Evolutionary conservation across 2,329 filamentous ascomycete species (phyloP), one percentile per base, ranked within the genome.

Genomic region (Monosporascus ibericus): DNA sequence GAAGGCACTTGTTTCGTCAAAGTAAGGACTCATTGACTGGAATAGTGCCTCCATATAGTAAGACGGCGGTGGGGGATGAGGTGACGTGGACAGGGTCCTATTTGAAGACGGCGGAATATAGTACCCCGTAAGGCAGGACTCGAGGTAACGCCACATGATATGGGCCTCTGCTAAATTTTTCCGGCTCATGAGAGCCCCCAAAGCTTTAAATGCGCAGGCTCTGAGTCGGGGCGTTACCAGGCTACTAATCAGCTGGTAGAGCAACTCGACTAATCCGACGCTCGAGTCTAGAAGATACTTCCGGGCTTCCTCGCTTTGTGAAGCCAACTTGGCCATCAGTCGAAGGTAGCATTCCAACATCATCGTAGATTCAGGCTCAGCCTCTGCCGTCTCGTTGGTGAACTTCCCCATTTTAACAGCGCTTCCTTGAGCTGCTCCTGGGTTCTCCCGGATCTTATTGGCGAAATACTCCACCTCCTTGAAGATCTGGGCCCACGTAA

Each of bases 321-420:
- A 78, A 56, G 87, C 86, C 9, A 99, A 75, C 68, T 95, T 90
- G 3, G 90, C 84, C 61, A 96, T 88, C 5, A 99, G 79, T 30
- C 92, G 85, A 49, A 99, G 77, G 67, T 97, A 97, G 61, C 90
- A 92, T 65, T 96, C 91, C 27, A 99, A 78, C 90, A 99, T 96
- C 71, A 96, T 88, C n/a, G 87, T 86, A 40, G 90, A 95, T 68
- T 99, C 95, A 4, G 91, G 89, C 65, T 96, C 92, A 27, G 80
- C 78, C 66, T 95, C 91, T 55, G 90, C 84, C 55, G 87, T 80
- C 44, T 87, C 85, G 18, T 75, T 75, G 44, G 81, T 75, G 46
- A 81, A 74, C 66, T 89, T 86, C 47, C 80, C 78, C 50, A 78
- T 68, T 55, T 84, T 78, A 61, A 81, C 80, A 17, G 78, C 67